Percentiles rank a stretch among this genome's conserved stretches.
phyloP scores from a whole-genome alignment of 495 filamentous ascomycete species.

The Cenococcum geophilum region DNA sequence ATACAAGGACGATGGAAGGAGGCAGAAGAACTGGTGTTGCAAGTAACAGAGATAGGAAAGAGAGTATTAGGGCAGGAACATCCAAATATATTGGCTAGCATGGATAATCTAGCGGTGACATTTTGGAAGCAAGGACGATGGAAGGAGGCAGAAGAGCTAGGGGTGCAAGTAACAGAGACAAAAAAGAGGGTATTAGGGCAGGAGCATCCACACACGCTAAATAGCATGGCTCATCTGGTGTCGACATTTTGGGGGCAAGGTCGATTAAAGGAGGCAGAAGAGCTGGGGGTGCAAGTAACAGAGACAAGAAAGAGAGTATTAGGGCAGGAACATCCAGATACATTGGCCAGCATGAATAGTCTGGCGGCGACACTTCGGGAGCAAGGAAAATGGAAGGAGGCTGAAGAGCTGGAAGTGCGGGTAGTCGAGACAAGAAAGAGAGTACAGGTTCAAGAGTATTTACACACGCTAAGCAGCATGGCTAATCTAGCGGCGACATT shows the following conservation, averaged over 20 bases:
- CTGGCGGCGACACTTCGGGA: background rate
- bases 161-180: conserved; percentile 12
- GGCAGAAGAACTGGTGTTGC: background rate
- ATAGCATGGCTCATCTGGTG: conserved; percentile 3
- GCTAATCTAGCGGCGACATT: background rate
- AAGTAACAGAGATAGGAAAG: background rate
- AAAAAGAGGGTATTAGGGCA: conserved; percentile 21
- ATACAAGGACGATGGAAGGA: background rate
- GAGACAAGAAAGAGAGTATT: background rate
- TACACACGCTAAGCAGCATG: background rate
- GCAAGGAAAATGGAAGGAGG: conserved; percentile 22
- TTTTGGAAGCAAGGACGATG: background rate
- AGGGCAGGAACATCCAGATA: background rate
- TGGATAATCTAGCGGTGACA: background rate
- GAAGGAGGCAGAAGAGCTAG: conserved; percentile 7
- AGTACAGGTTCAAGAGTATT: background rate
- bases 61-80: background rate
- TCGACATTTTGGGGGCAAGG: background rate
- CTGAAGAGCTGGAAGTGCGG: conserved; percentile 12
- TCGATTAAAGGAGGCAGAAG: conserved; percentile 7
- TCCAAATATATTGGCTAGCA: background rate
- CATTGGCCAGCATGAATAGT: background rate
- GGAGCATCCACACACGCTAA: conserved; percentile 20
- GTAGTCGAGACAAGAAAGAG: background rate
- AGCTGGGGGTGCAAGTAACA: background rate